Evolutionary conservation across 345 rosid genomes (phyloP).

Genomic region (Draba incana): DNA sequence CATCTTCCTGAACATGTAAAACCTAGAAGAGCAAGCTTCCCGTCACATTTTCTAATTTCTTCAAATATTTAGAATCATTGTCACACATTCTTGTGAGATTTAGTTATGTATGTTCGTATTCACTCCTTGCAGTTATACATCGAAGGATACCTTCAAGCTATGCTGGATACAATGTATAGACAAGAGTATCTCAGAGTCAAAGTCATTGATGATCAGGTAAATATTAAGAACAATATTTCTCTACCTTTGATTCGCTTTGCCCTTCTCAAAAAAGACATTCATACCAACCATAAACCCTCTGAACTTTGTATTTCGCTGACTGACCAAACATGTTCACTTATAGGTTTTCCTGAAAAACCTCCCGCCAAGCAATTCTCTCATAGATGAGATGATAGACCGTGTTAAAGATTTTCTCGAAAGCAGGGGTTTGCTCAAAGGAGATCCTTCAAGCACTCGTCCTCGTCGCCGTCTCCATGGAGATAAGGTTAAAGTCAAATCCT

Average conservation of each 20-base stretch:
- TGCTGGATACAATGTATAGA: slow-evolving; percentile 83
- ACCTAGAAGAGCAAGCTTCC: neutral
- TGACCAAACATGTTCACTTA: slow-evolving; percentile 20
- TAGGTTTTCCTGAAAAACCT: slow-evolving; percentile 87
- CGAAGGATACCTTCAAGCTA: slow-evolving; percentile 96
- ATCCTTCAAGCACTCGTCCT: slow-evolving; percentile 67
- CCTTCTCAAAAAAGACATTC: no score
- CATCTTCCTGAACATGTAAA: slow-evolving; percentile 10
- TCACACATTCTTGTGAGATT: slow-evolving; percentile 20
- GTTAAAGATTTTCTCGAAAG: slow-evolving; percentile 88
- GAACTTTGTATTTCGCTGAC: slow-evolving; percentile 16
- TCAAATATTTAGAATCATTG: slow-evolving; percentile 13
- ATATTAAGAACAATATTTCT: neutral
- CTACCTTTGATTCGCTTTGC: slow-evolving; percentile 6
- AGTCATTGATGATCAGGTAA: slow-evolving; percentile 90
- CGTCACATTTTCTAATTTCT: slow-evolving; percentile 7
- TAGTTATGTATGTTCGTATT: slow-evolving; percentile 23
- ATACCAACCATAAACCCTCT: no score
- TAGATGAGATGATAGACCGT: slow-evolving; percentile 84
- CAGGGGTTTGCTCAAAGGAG: slow-evolving; percentile 87
- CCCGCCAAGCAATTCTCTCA: slow-evolving; percentile 89
- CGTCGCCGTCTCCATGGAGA: slow-evolving; percentile 73
- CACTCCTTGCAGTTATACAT: slow-evolving; percentile 67
- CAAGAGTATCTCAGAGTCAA: slow-evolving; percentile 94
- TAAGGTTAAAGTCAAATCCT: slow-evolving; percentile 50